phyloP scores from a whole-genome alignment of 2,329 filamentous ascomycete genomes.

The Cladorrhinum sp. region DNA sequence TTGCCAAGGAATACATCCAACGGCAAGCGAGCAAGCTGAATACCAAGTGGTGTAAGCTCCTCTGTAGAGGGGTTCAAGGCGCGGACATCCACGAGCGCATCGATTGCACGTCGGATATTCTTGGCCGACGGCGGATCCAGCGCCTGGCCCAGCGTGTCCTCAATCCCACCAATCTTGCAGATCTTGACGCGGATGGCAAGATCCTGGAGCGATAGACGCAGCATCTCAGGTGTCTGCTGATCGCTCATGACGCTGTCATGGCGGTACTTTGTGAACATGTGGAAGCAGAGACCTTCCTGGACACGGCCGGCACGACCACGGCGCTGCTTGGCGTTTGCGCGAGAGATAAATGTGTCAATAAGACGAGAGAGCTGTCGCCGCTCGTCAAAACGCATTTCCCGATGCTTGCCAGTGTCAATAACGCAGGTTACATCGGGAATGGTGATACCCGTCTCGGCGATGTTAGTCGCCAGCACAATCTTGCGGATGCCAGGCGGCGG shows the following conservation, averaged over 20 bases:
- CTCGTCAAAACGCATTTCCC: conserved; percentile 97
- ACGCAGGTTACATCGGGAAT: conserved; percentile 98
- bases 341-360: conserved; percentile 91
- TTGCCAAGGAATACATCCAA: conserved; percentile 95
- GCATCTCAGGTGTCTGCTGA: conserved; percentile 94
- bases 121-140: conserved; percentile 86
- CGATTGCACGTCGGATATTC: conserved; percentile 89
- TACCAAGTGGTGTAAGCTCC: conserved; percentile 80
- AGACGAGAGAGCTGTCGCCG: conserved; percentile 84
- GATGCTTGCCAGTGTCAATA: conserved; percentile 93
- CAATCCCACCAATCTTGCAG: conserved; percentile 90
- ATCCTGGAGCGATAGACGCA: conserved; percentile 89
- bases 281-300: conserved; percentile 91
- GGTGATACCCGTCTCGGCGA: conserved; percentile 96
- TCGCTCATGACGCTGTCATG: conserved; percentile 84
- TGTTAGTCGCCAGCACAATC: conserved; percentile 95
- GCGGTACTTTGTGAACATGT: conserved; percentile 86
- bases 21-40: conserved; percentile 82
- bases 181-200: conserved; percentile 95
- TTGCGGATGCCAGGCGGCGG: conserved; percentile 81
- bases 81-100: conserved; percentile 88
- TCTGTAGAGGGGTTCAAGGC: conserved; percentile 75
- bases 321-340: conserved; percentile 92
- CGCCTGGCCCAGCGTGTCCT: conserved; percentile 82
- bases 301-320: conserved; percentile 93